A percentile compares a stretch with the other conserved stretches of the same genome.
Conservation (phyloP, 2,329 filamentous ascomycete species). For the Parafenestella ontariensis region DNA sequence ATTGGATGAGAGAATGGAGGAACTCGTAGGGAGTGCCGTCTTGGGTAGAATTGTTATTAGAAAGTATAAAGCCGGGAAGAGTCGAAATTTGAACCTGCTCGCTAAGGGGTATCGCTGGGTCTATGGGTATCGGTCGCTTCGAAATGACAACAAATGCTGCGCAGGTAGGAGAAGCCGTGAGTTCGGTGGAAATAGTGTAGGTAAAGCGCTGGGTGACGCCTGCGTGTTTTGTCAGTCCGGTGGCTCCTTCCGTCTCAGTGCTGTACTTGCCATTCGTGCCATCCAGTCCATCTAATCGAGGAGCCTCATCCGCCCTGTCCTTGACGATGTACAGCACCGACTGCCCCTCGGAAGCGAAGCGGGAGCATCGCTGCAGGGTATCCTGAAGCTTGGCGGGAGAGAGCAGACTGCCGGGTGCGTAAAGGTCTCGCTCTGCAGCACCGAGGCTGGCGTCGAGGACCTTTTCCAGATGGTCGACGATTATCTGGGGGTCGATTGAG, state of each 20-base stretch:
- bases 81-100: constrained; percentile 94
- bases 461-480: constrained; percentile 57
- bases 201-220: constrained; percentile 61
- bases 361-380: constrained; percentile 83
- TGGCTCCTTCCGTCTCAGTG: constrained; percentile 12
- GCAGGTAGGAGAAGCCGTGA: constrained; percentile 80
- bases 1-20: constrained; percentile 88
- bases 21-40: constrained; percentile 88
- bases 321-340: constrained; percentile 91
- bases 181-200: constrained; percentile 82
- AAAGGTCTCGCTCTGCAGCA: constrained; percentile 74
- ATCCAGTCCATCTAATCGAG: constrained; percentile 38
- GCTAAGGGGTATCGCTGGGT: constrained; percentile 79
- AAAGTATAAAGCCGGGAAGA: constrained; percentile 79
- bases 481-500: constrained; percentile 55
- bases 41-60: constrained; percentile 73
- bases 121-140: constrained; percentile 88
- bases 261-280: constrained; percentile 39
- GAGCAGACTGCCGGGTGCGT: constrained; percentile 81
- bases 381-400: constrained; percentile 75
- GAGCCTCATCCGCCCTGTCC: constrained; percentile 67
- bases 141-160: constrained; percentile 86
- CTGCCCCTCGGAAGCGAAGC: constrained; percentile 89
- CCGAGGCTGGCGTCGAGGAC: constrained; percentile 58
- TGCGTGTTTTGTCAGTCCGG: constrained; percentile 49